phyloP scores from a whole-genome alignment of 371 early-diverging fungal genomes.

The Mortierella polycephala region DNA sequence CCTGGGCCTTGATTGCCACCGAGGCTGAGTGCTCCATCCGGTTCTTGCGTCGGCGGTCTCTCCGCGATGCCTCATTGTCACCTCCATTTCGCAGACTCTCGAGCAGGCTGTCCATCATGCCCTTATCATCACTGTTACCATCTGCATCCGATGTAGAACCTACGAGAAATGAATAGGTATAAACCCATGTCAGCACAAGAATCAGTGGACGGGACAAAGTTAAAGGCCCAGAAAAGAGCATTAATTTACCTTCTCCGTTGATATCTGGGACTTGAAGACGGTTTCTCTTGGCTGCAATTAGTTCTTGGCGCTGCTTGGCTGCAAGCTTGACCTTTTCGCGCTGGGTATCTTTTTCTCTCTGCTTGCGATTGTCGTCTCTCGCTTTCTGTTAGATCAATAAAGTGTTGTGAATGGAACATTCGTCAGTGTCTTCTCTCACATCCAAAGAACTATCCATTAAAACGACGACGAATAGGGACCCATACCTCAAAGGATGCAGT shows the following conservation, averaged over 20 bases:
- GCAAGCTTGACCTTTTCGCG: constrained; percentile 57
- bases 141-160: constrained; percentile 36
- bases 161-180: neutral
- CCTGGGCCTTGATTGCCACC: constrained; percentile 74
- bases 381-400: constrained; percentile 35
- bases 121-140: constrained; percentile 71
- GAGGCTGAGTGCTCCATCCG: constrained; percentile 41
- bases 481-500: constrained; percentile 71
- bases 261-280: constrained; percentile 38
- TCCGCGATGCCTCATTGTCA: constrained; percentile 71
- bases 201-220: too few species aligned
- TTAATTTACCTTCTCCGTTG: constrained; percentile 25
- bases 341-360: constrained; percentile 59
- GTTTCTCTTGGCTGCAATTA: constrained; percentile 42
- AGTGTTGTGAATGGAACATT: too few species aligned
- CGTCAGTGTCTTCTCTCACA: too few species aligned
- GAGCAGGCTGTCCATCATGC: constrained; percentile 83
- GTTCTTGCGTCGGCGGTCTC: constrained; percentile 61
- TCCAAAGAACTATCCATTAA: too few species aligned
- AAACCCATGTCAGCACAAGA: too few species aligned
- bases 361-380: constrained; percentile 58
- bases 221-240: too few species aligned
- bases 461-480: too few species aligned
- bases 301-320: constrained; percentile 51
- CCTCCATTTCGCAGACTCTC: constrained; percentile 79